A percentile compares a stretch with the other conserved stretches of the same genome.
Conservation (phyloP, 176 grass and related monocot species). For the Carex littledalei region DNA sequence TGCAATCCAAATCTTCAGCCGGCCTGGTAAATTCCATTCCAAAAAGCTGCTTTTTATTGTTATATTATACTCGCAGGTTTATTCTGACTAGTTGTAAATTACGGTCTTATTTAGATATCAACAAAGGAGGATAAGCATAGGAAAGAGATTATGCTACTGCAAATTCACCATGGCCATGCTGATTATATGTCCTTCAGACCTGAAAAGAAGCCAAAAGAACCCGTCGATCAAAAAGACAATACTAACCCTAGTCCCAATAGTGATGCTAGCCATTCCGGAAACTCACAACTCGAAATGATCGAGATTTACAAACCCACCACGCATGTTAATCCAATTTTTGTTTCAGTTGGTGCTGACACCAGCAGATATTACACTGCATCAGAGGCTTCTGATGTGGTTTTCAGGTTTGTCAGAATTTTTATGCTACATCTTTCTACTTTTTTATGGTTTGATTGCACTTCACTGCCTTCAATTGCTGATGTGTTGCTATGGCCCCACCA, state of each 20-base stretch:
- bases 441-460: constrained; percentile 4
- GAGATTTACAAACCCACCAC: constrained; percentile 80
- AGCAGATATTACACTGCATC: constrained; percentile 72
- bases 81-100: neutral
- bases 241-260: neutral
- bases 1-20: constrained; percentile 78
- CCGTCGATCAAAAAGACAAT: constrained; percentile 45
- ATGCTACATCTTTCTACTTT: constrained; percentile 1
- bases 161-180: constrained; percentile 54
- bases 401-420: constrained; percentile 43
- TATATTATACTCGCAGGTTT: neutral
- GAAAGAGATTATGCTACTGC: constrained; percentile 62
- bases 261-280: constrained; percentile 35
- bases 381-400: constrained; percentile 72
- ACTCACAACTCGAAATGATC: constrained; percentile 66
- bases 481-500: neutral
- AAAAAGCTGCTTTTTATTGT: neutral
- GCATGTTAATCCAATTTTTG: constrained; percentile 84
- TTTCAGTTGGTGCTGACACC: constrained; percentile 60
- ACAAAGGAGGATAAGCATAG: constrained; percentile 84
- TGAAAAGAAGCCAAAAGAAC: constrained; percentile 61
- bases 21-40: constrained; percentile 52
- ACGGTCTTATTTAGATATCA: constrained; percentile 45
- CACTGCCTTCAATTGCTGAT: neutral
- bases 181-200: constrained; percentile 75